Percentiles rank a stretch among this genome's conserved stretches.
These are phyloP conservation scores for Porphyrellus cyaneotinctus DNA, from an alignment of 768 basidiomycete species.

Conservation along the genomic window DNA sequence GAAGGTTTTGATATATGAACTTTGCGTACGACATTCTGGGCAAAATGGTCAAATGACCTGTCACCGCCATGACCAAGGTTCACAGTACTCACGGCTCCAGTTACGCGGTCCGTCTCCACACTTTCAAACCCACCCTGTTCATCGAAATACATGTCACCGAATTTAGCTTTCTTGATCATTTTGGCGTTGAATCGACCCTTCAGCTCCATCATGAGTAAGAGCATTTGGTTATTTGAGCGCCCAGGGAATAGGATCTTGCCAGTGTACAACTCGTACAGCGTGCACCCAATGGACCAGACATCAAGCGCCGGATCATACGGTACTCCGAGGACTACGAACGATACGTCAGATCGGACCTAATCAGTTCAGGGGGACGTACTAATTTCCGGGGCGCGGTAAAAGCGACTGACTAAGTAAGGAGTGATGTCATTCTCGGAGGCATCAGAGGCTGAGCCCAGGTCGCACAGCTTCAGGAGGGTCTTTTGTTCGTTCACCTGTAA, in stretches of 20 bases:
- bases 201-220: slow-evolving; percentile 96
- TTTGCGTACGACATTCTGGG: slow-evolving; percentile 76
- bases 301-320: slow-evolving; percentile 94
- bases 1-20: slow-evolving; percentile 80
- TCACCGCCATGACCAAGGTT: slow-evolving; percentile 1
- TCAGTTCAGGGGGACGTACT: slow-evolving; percentile 51
- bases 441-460: slow-evolving; percentile 95
- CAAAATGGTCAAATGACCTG: slow-evolving; percentile 18
- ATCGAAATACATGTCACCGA: slow-evolving; percentile 91
- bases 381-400: slow-evolving; percentile 98
- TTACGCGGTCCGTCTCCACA: slow-evolving; percentile 79
- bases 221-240: slow-evolving; percentile 96
- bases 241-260: slow-evolving; percentile 98
- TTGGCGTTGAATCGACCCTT: slow-evolving; percentile 91
- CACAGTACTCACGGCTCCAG: slow-evolving; percentile 64
- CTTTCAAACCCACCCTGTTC: slow-evolving; percentile 85
- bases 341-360: slow-evolving; percentile 14
- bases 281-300: slow-evolving; percentile 97
- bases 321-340: slow-evolving; percentile 74
- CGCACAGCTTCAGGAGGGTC: slow-evolving; percentile 89
- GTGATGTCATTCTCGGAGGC: slow-evolving; percentile 95
- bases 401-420: slow-evolving; percentile 94
- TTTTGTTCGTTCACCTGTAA: slow-evolving; percentile 90
- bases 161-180: slow-evolving; percentile 92
- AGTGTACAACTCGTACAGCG: slow-evolving; percentile 92